Percentiles rank a stretch among this genome's conserved stretches.
These are phyloP conservation scores for Phenoliferia sp. DNA, from an alignment of 1,284 basidiomycete species.

Conservation along the genomic window DNA sequence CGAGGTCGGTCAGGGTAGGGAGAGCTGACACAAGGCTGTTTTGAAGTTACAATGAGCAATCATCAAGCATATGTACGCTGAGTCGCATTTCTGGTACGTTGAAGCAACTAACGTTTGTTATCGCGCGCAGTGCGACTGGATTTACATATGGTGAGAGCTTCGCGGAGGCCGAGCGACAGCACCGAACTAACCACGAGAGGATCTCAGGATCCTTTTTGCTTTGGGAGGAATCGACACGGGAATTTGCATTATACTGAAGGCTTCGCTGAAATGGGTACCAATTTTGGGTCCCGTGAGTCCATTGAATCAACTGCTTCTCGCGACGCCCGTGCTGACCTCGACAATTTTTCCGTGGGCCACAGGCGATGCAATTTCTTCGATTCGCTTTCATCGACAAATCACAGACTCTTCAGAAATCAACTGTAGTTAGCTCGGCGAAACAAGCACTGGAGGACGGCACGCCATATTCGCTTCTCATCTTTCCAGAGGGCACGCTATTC, in stretches of 20 bases:
- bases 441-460: background rate
- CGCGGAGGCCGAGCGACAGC: background rate
- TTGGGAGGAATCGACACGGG: conserved; percentile 22
- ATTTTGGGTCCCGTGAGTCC: conserved; percentile 74
- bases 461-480: conserved; percentile 76
- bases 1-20: conserved; percentile 57
- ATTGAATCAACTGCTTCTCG: background rate
- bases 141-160: conserved; percentile 66
- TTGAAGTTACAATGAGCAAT: conserved; percentile 65
- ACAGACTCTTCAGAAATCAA: conserved; percentile 9
- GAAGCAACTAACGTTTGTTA: no score
- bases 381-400: conserved; percentile 77
- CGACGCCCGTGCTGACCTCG: background rate
- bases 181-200: background rate
- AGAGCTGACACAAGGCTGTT: conserved; percentile 23
- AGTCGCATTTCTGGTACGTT: no score
- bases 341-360: background rate
- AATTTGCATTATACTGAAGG: conserved; percentile 84
- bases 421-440: conserved; percentile 9
- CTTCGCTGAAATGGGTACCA: conserved; percentile 79
- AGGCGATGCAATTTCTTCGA: conserved; percentile 86
- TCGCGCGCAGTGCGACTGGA: no score
- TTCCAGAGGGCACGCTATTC: conserved; percentile 88
- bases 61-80: no score
- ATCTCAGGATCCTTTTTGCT: conserved; percentile 23